These are phyloP conservation scores for Populus alba DNA, from an alignment of 345 rosid genomes.

Conservation along the genomic window DNA sequence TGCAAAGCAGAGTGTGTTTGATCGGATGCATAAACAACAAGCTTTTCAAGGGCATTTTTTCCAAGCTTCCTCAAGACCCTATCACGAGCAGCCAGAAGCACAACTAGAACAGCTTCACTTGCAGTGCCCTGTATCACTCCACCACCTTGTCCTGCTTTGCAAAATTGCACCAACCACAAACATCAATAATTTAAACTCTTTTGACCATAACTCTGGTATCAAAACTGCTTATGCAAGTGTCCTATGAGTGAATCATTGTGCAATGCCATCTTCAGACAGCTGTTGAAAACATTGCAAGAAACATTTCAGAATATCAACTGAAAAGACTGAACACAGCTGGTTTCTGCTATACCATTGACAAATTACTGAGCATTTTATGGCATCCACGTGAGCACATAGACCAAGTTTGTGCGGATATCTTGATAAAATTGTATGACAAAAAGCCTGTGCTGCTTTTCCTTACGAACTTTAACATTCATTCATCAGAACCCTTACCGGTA, in stretches of 20 bases:
- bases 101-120: slow-evolving; percentile 90
- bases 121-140: slow-evolving; percentile 94
- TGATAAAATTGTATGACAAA: no score
- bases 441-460: no score
- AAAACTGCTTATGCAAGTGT: not conserved
- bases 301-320: not conserved
- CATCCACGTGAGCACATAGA: not conserved
- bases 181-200: not conserved
- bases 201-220: not conserved
- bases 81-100: slow-evolving; percentile 74
- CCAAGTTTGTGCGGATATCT: no score
- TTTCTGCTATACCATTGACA: not conserved
- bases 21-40: slow-evolving; percentile 79
- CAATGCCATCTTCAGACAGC: not conserved
- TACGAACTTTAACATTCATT: not conserved
- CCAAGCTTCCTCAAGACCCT: slow-evolving; percentile 51
- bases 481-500: slow-evolving; percentile 38
- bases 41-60: slow-evolving; percentile 60
- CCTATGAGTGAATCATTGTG: not conserved
- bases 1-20: slow-evolving; percentile 83
- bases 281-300: not conserved
- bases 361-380: not conserved
- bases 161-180: not conserved
- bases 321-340: not conserved
- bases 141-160: slow-evolving; percentile 71